A percentile compares a stretch with the other conserved stretches of the same genome.
phyloP scores from a whole-genome alignment of 2,329 filamentous ascomycete species.

The Talaromyces marneffei region DNA sequence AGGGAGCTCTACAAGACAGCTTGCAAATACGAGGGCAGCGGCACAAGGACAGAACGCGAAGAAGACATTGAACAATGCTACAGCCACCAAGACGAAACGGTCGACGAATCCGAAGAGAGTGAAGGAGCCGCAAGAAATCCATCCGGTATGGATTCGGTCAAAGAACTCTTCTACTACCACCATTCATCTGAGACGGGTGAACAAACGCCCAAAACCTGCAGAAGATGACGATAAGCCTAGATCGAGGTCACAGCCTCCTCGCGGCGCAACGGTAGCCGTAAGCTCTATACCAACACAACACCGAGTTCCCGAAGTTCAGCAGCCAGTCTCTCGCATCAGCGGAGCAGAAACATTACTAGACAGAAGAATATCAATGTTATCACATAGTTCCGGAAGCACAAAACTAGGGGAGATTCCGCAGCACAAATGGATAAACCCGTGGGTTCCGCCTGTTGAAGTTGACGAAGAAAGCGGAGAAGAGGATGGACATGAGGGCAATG shows the following conservation, averaged over 20 bases:
- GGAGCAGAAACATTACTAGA: background rate
- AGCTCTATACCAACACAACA: background rate
- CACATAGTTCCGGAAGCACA: constrained; percentile 11
- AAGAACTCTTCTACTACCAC: constrained; percentile 9
- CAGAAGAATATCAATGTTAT: constrained; percentile 12
- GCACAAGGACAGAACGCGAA: background rate
- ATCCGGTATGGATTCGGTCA: constrained; percentile 12
- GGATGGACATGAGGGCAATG: background rate
- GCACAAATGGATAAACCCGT: constrained; percentile 10
- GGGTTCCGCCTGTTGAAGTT: constrained; percentile 8
- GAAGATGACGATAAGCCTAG: background rate
- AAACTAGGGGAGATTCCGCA: constrained; percentile 14
- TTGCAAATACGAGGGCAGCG: background rate
- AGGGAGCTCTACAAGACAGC: background rate
- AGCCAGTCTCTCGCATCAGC: background rate
- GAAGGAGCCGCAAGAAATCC: background rate
- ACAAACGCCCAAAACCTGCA: background rate
- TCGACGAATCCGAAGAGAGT: background rate
- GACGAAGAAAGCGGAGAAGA: background rate
- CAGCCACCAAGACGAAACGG: background rate
- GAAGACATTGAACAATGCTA: background rate
- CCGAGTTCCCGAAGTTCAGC: background rate
- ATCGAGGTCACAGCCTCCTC: background rate
- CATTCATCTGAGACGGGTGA: background rate
- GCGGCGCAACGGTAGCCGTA: background rate